Conservation (phyloP, 129 eudicot genomes). For the Tagetes patula region DNA sequence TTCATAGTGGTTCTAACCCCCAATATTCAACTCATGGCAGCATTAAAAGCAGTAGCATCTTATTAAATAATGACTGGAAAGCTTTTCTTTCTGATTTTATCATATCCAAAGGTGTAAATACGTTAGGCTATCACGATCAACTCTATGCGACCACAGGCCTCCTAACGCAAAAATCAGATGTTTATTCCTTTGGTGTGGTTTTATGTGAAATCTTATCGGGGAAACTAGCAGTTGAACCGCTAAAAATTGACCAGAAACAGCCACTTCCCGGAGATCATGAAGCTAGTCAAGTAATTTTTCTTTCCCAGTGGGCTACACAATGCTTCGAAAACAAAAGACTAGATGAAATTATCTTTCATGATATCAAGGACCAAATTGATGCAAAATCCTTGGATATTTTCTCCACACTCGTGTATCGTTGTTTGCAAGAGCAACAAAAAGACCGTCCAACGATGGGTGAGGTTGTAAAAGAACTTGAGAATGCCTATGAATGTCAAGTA, state of each 20-base stretch:
- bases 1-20: slow-evolving; percentile 20
- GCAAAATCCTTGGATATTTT: slow-evolving; percentile 14
- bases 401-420: slow-evolving; percentile 17
- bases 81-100: slow-evolving; percentile 33
- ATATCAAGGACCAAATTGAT: slow-evolving; percentile 20
- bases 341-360: slow-evolving; percentile 20
- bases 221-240: slow-evolving; percentile 29
- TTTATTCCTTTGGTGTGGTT: slow-evolving; percentile 32
- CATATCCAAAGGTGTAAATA: slow-evolving; percentile 28
- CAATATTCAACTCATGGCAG: slow-evolving; percentile 23
- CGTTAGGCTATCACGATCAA: slow-evolving; percentile 30
- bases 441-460: slow-evolving; percentile 27
- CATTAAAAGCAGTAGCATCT: slow-evolving; percentile 26
- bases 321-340: slow-evolving; percentile 13
- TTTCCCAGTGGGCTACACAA: slow-evolving; percentile 22
- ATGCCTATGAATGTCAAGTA: slow-evolving; percentile 28
- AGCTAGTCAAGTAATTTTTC: slow-evolving; percentile 22
- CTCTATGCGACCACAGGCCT: slow-evolving; percentile 14
- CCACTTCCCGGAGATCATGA: slow-evolving; percentile 7
- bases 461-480: not conserved
- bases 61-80: slow-evolving; percentile 24
- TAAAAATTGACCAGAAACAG: too few species aligned
- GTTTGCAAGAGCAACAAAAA: slow-evolving; percentile 22
- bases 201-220: slow-evolving; percentile 22
- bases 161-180: slow-evolving; percentile 28